Base-by-base conservation (phyloP, 306 rosid genomes). In the Alnus glutinosa region DNA sequence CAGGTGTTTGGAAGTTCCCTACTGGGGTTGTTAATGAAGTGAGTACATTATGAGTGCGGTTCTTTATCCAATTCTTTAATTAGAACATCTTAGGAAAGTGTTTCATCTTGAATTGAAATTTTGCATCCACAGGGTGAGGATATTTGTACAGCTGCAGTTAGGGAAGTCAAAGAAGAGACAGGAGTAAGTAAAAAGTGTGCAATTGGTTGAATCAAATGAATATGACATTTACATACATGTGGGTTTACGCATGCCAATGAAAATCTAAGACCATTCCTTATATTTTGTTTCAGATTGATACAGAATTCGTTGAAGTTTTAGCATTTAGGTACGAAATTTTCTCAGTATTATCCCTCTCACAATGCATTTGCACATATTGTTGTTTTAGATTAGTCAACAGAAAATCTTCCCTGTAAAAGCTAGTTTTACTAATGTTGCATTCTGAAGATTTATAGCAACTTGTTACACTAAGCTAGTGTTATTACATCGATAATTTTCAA, bases 101-200 rank as follows among this genome's bases (percentile, higher is more conserved):
- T n/a, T n/a, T n/a, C n/a, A n/a, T n/a, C n/a, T n/a, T n/a, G n/a
- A n/a, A n/a, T n/a, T n/a, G n/a, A n/a, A n/a, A n/a, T n/a, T n/a
- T n/a, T n/a, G n/a, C n/a, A n/a, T n/a, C 67, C 77, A 55, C 77
- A 95, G 98, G 94, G 98, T 1, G 98, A 95, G 75, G 98, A 95
- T 83, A 78, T 95, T 44, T 85, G 87, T 71, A 59, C 66, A 28
- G 98, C 98, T 15, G 98, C 98, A 70, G 37, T 88, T 74, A 88
- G 98, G 81, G 98, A 95, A 84, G 97, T 95, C 12, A 88, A 89
- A 77, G 98, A 95, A 87, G 98, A 95, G 70, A 95, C 98, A 37
- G 98, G 94, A 46, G 98, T 94, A 89, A 86, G 93, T 55, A 55
- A 71, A 57, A 70, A 55, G 5, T n/a, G 34, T 72, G 73, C 39